Evolutionary conservation across 257 asterid species (phyloP).

Genomic region (Catharanthus roseus): DNA sequence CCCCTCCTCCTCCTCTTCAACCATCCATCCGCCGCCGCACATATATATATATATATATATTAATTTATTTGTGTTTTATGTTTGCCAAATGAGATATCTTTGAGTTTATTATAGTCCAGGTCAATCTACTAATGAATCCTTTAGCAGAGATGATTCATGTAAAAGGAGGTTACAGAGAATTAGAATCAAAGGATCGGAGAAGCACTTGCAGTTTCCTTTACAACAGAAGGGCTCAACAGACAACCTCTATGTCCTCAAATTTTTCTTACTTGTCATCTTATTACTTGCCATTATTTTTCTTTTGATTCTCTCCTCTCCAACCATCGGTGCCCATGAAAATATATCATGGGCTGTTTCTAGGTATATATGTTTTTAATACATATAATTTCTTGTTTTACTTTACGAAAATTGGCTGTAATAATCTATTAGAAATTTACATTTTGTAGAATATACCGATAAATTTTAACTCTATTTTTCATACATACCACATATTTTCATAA

Average conservation of each 20-base stretch:
- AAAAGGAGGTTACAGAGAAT: slow-evolving; percentile 32
- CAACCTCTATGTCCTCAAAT: slow-evolving; percentile 36
- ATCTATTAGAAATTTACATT: no score
- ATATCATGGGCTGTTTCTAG: slow-evolving; percentile 32
- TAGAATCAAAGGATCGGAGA: slow-evolving; percentile 33
- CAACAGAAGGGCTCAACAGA: slow-evolving; percentile 40
- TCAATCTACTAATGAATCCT: not conserved
- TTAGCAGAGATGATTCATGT: slow-evolving; percentile 26
- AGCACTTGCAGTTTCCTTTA: slow-evolving; percentile 30
- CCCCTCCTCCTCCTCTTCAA: no score
- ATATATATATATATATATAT: no score
- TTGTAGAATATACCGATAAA: no score
- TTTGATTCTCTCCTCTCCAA: slow-evolving; percentile 43
- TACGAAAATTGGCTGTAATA: no score
- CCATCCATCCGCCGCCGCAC: no score
- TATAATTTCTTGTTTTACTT: no score
- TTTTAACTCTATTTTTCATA: no score
- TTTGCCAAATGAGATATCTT: not conserved
- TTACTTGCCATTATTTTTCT: slow-evolving; percentile 30
- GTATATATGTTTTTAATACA: slow-evolving; percentile 26
- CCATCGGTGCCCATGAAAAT: slow-evolving; percentile 30
- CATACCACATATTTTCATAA: no score
- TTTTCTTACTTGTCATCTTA: slow-evolving; percentile 34
- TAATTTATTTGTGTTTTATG: not conserved
- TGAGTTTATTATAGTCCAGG: not conserved